Base-by-base conservation (phyloP, 2,329 filamentous ascomycete genomes). In the Penicillium sp. region DNA sequence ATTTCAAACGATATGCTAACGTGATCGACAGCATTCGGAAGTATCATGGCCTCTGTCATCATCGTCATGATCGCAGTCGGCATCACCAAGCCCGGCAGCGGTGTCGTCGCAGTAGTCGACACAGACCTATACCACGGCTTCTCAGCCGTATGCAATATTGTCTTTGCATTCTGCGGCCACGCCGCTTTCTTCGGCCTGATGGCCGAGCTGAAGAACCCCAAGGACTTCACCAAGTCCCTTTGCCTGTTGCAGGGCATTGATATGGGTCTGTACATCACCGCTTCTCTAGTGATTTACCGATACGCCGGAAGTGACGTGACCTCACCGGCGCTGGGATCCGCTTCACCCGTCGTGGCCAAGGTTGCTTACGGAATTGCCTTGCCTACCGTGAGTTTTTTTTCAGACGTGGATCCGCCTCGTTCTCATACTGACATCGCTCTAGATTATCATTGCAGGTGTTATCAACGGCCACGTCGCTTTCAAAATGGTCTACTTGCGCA, bases 111-210 rank as follows among this genome's bases (percentile, higher is more conserved):
- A 18, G 70, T 73, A 13, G 70, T 72, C 18, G 58, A 76, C 4
- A 69, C 81, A 1, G 72, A 72, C 32, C 77, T 88, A 38, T 75
- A 77, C 43, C 76, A 82, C 42, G 84, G 77, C 18, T 87, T 88
- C 65, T 77, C 84, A 13, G 80, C 83, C 16, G 79, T 88, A 43
- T 80, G 77, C 65, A 89, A 89, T 74, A 90, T 91, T 49, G 79
- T 89, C 56, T 84, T 90, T 56, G 87, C 88, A 52, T 91, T 87
- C 74, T 79, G 84, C 50, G 84, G 84, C 32, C 85, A 88, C 64
- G 83, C 85, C n/a, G 85, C 84, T 57, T 89, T 88, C 74, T 88
- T 88, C 70, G 79, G 78, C 57, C 81, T 89, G 67, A 83, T 87
- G 63, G 79, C 80, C 39, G 87, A 89, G 69, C 77, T 90, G 67